A percentile compares a stretch with the other conserved stretches of the same genome.
phyloP scores from a whole-genome alignment of 2,329 filamentous ascomycete genomes.

The Graphilbum fragrans region DNA sequence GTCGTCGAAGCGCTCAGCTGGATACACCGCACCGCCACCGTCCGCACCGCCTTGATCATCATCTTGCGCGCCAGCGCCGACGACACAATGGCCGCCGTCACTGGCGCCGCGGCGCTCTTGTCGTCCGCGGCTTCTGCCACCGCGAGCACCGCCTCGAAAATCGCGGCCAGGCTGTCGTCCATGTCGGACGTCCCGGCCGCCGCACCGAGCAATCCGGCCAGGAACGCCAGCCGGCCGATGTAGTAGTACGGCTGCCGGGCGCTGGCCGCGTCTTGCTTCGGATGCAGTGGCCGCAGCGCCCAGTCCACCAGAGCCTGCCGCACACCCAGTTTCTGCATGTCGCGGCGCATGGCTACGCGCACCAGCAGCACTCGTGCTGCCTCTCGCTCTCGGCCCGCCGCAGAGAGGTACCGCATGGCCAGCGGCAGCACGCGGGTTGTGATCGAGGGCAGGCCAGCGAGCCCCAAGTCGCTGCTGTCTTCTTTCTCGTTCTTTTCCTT shows the following conservation, averaged over 20 bases:
- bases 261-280: conserved; percentile 13
- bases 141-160: conserved; percentile 53
- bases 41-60: conserved; percentile 73
- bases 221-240: conserved; percentile 67
- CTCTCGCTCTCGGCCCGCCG: conserved; percentile 76
- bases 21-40: conserved; percentile 42
- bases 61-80: conserved; percentile 74
- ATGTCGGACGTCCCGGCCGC: conserved; percentile 67
- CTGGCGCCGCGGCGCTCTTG: conserved; percentile 27
- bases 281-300: conserved; percentile 51
- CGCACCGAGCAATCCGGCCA: conserved; percentile 58
- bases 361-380: conserved; percentile 77
- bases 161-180: conserved; percentile 47
- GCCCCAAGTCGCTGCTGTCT: conserved; percentile 27
- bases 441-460: conserved; percentile 52
- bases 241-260: conserved; percentile 54
- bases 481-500: conserved; percentile 3
- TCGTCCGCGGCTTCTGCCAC: conserved; percentile 33
- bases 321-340: conserved; percentile 73
- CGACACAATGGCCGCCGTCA: conserved; percentile 44
- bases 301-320: conserved; percentile 57
- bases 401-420: conserved; percentile 57
- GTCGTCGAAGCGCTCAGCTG: conserved; percentile 40
- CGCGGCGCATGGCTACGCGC: conserved; percentile 66
- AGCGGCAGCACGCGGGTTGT: conserved; percentile 58